Base-by-base conservation (phyloP, 2,329 filamentous ascomycete species). In the Diplodia corticola region DNA sequence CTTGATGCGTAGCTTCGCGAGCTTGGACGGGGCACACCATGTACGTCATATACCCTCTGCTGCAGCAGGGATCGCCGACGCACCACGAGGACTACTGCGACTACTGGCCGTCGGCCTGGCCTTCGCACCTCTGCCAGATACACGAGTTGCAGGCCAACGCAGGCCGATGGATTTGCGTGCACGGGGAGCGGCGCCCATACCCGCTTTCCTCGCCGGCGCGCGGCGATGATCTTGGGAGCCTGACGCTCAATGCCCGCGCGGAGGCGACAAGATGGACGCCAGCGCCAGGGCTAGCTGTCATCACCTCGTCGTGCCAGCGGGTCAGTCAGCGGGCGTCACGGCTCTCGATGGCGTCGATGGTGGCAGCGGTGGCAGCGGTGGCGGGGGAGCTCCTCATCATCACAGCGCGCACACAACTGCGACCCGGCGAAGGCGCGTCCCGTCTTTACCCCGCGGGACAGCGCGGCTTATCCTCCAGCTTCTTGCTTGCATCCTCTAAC, bases 41-140 rank as follows among this genome's bases (percentile, higher is more conserved):
- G 46, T 44, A 60, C 55, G 40, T 60, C 55, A 60, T 60, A 35
- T 48, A 59, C 35, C 37, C 28, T 22, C 46, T 46, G 37, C 7
- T 20, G 40, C 17, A 13, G 20, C 55, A 46, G 55, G 55, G 55
- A 60, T 60, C 37, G 22, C 12, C 55, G 55, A 48, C 26, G 55
- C 40, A 30, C 40, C n/a, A 60, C 55, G 37, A 44, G 40, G 40
- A 44, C 40, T 44, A 17, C 17, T 44, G 15, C 17, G 40, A 44
- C 40, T 44, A 17, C 17, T 44, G 15, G 37, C 17, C 35, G 35
- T n/a, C 15, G 13, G 35, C 35, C 35, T 20, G 40, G 17, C 13
- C 10, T n/a, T 20, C 13, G 3, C 40, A 17, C 13, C 10, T n/a
- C 10, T 20, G 3, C 40, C 40, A 20, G 40, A 44, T 44, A 44